A percentile compares a stretch with the other conserved stretches of the same genome.
Evolutionary conservation across 768 basidiomycete species (phyloP).

Genomic region (Hypholoma sublateritium): DNA sequence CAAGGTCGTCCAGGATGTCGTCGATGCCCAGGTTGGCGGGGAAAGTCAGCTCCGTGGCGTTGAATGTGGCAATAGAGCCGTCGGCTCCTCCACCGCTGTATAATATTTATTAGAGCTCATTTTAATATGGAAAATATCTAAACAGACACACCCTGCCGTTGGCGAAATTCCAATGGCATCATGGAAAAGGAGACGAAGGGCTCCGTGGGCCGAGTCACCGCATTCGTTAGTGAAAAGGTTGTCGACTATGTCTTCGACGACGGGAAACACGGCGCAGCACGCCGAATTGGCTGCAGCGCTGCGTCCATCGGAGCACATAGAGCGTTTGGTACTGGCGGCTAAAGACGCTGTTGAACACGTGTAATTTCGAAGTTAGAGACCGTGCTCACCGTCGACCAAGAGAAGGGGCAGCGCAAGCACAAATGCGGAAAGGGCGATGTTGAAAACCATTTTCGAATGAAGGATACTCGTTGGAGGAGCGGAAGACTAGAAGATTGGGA

Average conservation of each 20-base stretch:
- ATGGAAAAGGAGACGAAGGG: not conserved
- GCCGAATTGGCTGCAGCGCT: slow-evolving; percentile 26
- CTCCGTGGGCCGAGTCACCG: slow-evolving; percentile 19
- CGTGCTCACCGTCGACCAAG: not conserved
- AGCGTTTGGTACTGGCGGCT: slow-evolving; percentile 14
- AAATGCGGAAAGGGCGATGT: slow-evolving; percentile 3
- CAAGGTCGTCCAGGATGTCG: slow-evolving; percentile 36
- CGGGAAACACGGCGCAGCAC: slow-evolving; percentile 25
- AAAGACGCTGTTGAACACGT: too few relatives aligned
- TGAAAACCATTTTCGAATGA: slow-evolving; percentile 7
- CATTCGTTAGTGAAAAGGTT: slow-evolving; percentile 30
- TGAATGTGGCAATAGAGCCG: slow-evolving; percentile 48
- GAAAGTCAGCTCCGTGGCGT: slow-evolving; percentile 40
- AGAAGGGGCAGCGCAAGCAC: slow-evolving; percentile 3
- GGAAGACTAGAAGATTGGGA: not conserved
- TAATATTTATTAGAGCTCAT: not conserved
- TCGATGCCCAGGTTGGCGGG: slow-evolving; percentile 43
- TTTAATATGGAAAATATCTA: not conserved
- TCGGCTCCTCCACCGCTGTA: slow-evolving; percentile 43
- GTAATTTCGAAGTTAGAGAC: too few relatives aligned
- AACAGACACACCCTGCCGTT: slow-evolving; percentile 6
- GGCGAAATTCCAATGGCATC: not conserved
- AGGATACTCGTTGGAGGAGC: not conserved
- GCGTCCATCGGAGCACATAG: slow-evolving; percentile 27
- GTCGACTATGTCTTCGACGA: slow-evolving; percentile 19